These are phyloP conservation scores for Lactifluus pinguis DNA, from an alignment of 768 basidiomycete species.

Conservation along the genomic window DNA sequence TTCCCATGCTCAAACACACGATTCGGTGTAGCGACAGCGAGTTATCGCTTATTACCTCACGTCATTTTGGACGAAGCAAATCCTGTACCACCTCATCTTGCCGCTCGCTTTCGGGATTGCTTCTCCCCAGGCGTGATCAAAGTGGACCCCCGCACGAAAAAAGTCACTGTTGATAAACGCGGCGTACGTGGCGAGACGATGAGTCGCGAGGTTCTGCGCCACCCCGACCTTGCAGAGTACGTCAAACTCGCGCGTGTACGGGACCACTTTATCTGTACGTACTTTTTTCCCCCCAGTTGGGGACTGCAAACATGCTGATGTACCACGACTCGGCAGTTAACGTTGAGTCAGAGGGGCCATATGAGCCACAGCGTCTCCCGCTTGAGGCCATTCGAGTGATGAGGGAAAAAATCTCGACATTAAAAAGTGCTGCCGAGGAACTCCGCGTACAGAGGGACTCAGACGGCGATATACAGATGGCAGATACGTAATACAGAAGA, in stretches of 20 bases:
- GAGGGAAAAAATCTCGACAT: constrained; percentile 61
- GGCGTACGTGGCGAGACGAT: constrained; percentile 80
- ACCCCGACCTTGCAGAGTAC: constrained; percentile 79
- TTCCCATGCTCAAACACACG: background rate
- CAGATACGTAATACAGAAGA: constrained; percentile 24
- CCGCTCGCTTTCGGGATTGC: constrained; percentile 76
- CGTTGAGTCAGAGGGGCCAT: constrained; percentile 86
- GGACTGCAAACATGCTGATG: background rate
- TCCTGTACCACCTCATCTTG: constrained; percentile 68
- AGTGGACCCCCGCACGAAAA: constrained; percentile 47
- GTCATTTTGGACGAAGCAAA: constrained; percentile 61
- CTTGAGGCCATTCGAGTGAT: constrained; percentile 76
- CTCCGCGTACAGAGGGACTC: constrained; percentile 35
- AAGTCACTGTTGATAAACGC: constrained; percentile 51
- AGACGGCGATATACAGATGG: constrained; percentile 48
- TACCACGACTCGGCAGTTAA: constrained; percentile 45
- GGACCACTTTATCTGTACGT: constrained; percentile 88
- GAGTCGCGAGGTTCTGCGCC: constrained; percentile 84
- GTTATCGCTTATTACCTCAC: constrained; percentile 85
- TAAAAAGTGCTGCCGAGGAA: constrained; percentile 51
- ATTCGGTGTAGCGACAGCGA: constrained; percentile 67
- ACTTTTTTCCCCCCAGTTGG: background rate
- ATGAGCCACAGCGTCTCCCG: constrained; percentile 73
- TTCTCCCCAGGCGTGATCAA: constrained; percentile 80
- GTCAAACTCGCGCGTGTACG: constrained; percentile 80